These are phyloP conservation scores for Arabidopsis thaliana DNA, from an alignment of 345 rosid genomes.

Conservation along the genomic window TAIR10.1 NC_003074.8:16473501-16474000, in stretches of 20 bases:
- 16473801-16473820: constrained; percentile 90
- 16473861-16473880: constrained; percentile 92
- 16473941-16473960: constrained; percentile 78
- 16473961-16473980: constrained; percentile 79
- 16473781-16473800: constrained; percentile 57
- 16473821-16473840: constrained; percentile 96
- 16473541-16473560: constrained; percentile 50
- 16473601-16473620: background rate
- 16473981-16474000: constrained; percentile 64
- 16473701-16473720: constrained; percentile 19
- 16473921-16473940: constrained; percentile 74
- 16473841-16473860: constrained; percentile 95
- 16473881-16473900: constrained; percentile 85
- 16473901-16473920: constrained; percentile 67
- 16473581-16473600: constrained; percentile 1
- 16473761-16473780: constrained; percentile 2
- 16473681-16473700: constrained; percentile 92
- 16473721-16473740: background rate
- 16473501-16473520: constrained; percentile 79
- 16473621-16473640: constrained; percentile 90
- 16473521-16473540: constrained; percentile 89
- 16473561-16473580: background rate
- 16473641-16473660: constrained; percentile 74
- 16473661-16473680: constrained; percentile 95
- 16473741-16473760: background rate